Conservation (phyloP, 495 filamentous ascomycete genomes). For the Aspergillus sparsus region DNA sequence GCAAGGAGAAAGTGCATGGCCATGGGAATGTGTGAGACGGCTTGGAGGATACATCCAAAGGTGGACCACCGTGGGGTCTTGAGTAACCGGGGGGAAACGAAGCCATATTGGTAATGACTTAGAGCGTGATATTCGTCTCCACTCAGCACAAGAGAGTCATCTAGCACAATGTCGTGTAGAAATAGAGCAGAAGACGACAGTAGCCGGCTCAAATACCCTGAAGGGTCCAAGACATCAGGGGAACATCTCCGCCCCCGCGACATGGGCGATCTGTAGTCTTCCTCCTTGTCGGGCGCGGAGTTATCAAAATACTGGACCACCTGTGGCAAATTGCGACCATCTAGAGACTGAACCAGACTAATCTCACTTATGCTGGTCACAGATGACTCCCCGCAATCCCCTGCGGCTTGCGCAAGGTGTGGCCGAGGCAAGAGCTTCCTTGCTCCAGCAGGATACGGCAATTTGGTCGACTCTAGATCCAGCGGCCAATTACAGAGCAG, state of each 20-base stretch:
- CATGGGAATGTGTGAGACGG: constrained; percentile 4
- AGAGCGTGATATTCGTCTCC: constrained; percentile 10
- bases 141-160: background rate
- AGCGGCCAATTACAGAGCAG: background rate
- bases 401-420: no score
- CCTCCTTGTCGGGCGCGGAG: no score
- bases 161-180: background rate
- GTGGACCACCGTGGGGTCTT: constrained; percentile 9
- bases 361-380: no score
- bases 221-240: background rate
- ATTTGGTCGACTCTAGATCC: background rate
- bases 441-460: background rate
- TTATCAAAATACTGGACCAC: no score
- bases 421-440: background rate
- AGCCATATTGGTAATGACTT: constrained; percentile 7
- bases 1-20: constrained; percentile 8
- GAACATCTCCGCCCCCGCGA: no score
- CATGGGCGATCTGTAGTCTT: no score
- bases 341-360: no score
- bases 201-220: background rate
- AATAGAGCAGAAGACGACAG: constrained; percentile 5
- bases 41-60: constrained; percentile 3
- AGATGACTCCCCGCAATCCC: no score
- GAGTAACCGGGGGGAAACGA: background rate
- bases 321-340: no score